A percentile compares a stretch with the other conserved stretches of the same genome.
Evolutionary conservation across 1,284 basidiomycete genomes (phyloP).

Genomic region (Ceratobasidium sp.): DNA sequence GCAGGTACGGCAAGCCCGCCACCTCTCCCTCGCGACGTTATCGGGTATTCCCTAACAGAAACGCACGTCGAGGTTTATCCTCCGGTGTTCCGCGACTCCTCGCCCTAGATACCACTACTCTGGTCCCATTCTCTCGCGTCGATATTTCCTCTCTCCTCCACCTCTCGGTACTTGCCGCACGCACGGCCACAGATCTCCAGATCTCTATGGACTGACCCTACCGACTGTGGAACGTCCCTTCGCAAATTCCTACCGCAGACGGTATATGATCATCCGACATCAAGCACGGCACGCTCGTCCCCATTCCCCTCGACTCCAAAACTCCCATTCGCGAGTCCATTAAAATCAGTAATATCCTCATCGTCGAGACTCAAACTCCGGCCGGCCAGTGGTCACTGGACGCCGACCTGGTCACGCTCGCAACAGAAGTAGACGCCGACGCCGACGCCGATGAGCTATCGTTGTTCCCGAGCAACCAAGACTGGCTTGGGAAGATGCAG

Average conservation of each 20-base stretch:
- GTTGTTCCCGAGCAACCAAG: constrained; percentile 34
- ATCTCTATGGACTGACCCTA: constrained; percentile 20
- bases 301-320: constrained; percentile 23
- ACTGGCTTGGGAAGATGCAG: constrained; percentile 42
- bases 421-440: constrained; percentile 26
- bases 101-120: background rate
- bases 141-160: constrained; percentile 53
- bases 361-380: constrained; percentile 16
- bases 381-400: constrained; percentile 28
- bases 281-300: constrained; percentile 19
- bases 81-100: constrained; percentile 68
- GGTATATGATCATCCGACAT: constrained; percentile 14
- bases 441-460: constrained; percentile 32
- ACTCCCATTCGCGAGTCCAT: constrained; percentile 26
- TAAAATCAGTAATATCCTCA: constrained; percentile 29
- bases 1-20: constrained; percentile 77
- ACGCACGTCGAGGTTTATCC: constrained; percentile 85
- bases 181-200: constrained; percentile 42
- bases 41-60: constrained; percentile 69
- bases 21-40: constrained; percentile 76
- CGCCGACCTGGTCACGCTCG: constrained; percentile 4
- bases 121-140: constrained; percentile 46
- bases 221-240: constrained; percentile 47
- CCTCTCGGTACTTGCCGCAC: constrained; percentile 26
- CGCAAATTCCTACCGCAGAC: constrained; percentile 20